These are phyloP conservation scores for Tolypocladium amazonense DNA, from an alignment of 2,329 filamentous ascomycete species.

Conservation along the genomic window DNA sequence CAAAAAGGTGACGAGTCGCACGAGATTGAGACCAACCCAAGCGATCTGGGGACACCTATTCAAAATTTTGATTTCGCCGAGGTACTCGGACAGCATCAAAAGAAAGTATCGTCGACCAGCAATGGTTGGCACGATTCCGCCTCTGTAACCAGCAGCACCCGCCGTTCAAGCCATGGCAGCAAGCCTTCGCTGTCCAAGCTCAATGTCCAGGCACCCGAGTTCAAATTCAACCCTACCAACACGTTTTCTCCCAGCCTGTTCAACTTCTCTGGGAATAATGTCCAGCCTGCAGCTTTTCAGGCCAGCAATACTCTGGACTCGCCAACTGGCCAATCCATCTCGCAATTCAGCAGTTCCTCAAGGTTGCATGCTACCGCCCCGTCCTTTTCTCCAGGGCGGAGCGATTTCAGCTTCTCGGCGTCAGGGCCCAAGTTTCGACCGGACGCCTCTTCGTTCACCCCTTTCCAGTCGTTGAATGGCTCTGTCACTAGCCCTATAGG, in stretches of 20 bases:
- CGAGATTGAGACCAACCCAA: conserved; percentile 65
- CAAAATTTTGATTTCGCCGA: conserved; percentile 36
- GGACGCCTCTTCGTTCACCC: conserved; percentile 68
- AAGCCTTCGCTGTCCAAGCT: conserved; percentile 67
- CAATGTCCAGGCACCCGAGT: conserved; percentile 83
- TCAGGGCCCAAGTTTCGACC: conserved; percentile 61
- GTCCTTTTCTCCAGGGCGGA: conserved; percentile 57
- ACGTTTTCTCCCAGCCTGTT: conserved; percentile 41
- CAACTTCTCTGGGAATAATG: conserved; percentile 33
- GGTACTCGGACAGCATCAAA: conserved; percentile 37
- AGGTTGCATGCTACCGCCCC: conserved; percentile 62
- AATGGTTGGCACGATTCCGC: conserved; percentile 53
- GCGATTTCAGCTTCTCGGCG: conserved; percentile 58
- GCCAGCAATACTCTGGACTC: conserved; percentile 13
- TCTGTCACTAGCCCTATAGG: conserved; percentile 34
- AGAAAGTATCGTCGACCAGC: conserved; percentile 43
- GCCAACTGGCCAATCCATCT: conserved; percentile 14
- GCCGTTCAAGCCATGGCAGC: conserved; percentile 46
- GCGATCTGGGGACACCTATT: conserved; percentile 56
- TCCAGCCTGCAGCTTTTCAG: conserved; percentile 40
- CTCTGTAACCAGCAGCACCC: conserved; percentile 25
- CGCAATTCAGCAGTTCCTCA: conserved; percentile 23
- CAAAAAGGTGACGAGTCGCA: conserved; percentile 42
- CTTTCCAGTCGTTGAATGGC: conserved; percentile 36
- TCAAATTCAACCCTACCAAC: conserved; percentile 59